Conservation (phyloP, 1,139 yeast species). For the Blastobotrys aristatus region DNA sequence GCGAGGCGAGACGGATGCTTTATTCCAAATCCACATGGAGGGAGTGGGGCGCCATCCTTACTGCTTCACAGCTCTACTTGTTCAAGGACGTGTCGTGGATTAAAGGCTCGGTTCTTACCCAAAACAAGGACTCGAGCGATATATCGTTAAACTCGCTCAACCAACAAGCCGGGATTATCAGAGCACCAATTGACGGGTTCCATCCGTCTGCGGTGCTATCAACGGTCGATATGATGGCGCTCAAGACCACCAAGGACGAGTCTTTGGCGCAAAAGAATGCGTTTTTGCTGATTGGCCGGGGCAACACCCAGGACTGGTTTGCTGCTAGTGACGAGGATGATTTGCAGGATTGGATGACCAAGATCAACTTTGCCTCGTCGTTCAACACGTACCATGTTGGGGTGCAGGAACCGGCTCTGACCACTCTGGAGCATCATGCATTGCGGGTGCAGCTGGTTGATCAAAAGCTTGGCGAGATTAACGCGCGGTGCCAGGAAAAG, state of each 20-base stretch:
- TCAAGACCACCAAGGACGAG: slow-evolving; percentile 20
- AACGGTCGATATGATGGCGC: slow-evolving; percentile 37
- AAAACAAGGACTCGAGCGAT: slow-evolving; percentile 2
- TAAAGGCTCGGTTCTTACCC: slow-evolving; percentile 21
- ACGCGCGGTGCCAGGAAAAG: slow-evolving; percentile 33
- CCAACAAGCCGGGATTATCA: slow-evolving; percentile 21
- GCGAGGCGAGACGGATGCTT: slow-evolving; percentile 36
- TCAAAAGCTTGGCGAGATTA: slow-evolving; percentile 33
- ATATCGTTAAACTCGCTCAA: slow-evolving; percentile 11
- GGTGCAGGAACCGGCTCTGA: slow-evolving; percentile 19
- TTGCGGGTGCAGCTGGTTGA: slow-evolving; percentile 18
- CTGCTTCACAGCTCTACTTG: slow-evolving; percentile 39
- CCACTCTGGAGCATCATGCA: slow-evolving; percentile 8
- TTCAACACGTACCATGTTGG: slow-evolving; percentile 41
- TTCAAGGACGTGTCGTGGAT: slow-evolving; percentile 41
- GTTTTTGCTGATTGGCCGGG: slow-evolving; percentile 32
- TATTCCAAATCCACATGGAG: slow-evolving; percentile 35
- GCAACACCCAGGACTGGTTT: slow-evolving; percentile 37
- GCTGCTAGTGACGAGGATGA: slow-evolving; percentile 37
- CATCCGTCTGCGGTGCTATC: slow-evolving; percentile 35
- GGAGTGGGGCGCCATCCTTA: slow-evolving; percentile 42
- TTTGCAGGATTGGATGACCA: slow-evolving; percentile 49
- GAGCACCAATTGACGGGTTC: slow-evolving; percentile 38
- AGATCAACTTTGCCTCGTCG: slow-evolving; percentile 53
- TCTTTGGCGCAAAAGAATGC: slow-evolving; percentile 21